phyloP scores from a whole-genome alignment of 1,139 yeast species.

The Meyerozyma elateridarum region DNA sequence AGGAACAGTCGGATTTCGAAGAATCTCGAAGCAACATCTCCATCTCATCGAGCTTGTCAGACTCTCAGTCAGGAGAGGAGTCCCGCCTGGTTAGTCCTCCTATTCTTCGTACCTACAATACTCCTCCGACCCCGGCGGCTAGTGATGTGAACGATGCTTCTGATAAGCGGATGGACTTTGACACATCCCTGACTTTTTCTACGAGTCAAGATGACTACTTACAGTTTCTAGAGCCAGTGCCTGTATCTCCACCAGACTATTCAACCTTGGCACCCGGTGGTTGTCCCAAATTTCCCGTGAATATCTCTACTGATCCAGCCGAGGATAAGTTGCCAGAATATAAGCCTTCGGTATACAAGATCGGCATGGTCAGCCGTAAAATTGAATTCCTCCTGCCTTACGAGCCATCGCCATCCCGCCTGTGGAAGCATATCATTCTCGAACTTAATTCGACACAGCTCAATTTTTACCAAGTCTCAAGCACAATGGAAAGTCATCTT shows the following conservation, averaged over 20 bases:
- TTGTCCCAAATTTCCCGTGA: constrained; percentile 48
- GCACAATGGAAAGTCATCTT: constrained; percentile 27
- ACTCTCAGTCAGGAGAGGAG: no score
- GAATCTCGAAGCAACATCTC: no score
- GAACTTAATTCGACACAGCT: constrained; percentile 74
- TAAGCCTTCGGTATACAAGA: constrained; percentile 52
- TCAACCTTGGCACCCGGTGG: constrained; percentile 43
- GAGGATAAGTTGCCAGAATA: constrained; percentile 43
- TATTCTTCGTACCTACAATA: no score
- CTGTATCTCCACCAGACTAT: constrained; percentile 49
- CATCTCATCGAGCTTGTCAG: no score
- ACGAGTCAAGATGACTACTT: constrained; percentile 8
- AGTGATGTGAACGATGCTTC: constrained; percentile 1
- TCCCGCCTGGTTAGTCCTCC: no score
- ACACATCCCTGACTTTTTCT: not conserved
- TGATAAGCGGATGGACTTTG: not conserved
- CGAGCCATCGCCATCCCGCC: constrained; percentile 53
- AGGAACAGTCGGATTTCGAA: no score
- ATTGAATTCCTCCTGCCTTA: constrained; percentile 66
- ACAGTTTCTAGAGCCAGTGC: constrained; percentile 45
- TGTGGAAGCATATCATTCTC: constrained; percentile 60
- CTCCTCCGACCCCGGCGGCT: constrained; percentile 1
- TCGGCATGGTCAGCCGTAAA: constrained; percentile 51
- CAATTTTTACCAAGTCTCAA: constrained; percentile 50
- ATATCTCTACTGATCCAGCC: constrained; percentile 11